phyloP scores from a whole-genome alignment of 2,329 filamentous ascomycete species.

The Botrytis cinerea region DNA sequence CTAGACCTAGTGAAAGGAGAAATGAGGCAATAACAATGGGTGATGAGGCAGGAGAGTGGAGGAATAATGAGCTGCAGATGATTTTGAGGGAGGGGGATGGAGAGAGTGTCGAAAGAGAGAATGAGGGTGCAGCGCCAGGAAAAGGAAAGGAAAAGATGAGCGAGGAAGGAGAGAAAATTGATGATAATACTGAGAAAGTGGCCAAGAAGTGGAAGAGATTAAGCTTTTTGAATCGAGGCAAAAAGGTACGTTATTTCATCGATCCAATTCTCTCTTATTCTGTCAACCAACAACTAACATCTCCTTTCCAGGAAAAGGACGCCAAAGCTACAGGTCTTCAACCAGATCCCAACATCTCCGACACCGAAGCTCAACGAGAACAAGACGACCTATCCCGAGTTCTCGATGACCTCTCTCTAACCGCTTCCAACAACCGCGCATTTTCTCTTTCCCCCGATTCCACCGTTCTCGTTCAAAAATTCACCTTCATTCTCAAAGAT shows the following conservation, averaged over 20 bases:
- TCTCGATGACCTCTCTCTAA: slow-evolving; percentile 81
- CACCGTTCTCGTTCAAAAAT: slow-evolving; percentile 76
- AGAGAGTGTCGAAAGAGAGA: slow-evolving; percentile 28
- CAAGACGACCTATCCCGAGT: slow-evolving; percentile 74
- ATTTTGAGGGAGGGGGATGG: slow-evolving; percentile 52
- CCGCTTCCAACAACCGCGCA: slow-evolving; percentile 80
- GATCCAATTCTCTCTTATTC: neutral
- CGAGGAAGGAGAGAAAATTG: slow-evolving; percentile 34
- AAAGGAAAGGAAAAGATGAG: slow-evolving; percentile 38
- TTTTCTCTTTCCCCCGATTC: slow-evolving; percentile 85
- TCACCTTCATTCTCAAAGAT: slow-evolving; percentile 90
- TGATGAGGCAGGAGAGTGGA: slow-evolving; percentile 32
- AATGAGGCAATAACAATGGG: neutral
- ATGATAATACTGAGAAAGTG: slow-evolving; percentile 38
- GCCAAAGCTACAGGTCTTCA: slow-evolving; percentile 40
- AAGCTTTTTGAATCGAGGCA: slow-evolving; percentile 42
- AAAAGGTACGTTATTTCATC: slow-evolving; percentile 33
- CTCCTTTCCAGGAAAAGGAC: slow-evolving; percentile 45
- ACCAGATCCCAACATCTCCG: slow-evolving; percentile 44
- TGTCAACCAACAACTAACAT: slow-evolving; percentile 29
- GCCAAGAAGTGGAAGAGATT: slow-evolving; percentile 46
- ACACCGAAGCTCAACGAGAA: slow-evolving; percentile 52
- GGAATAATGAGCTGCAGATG: slow-evolving; percentile 36
- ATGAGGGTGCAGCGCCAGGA: slow-evolving; percentile 49
- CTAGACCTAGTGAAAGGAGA: slow-evolving; percentile 13